A percentile compares a stretch with the other conserved stretches of the same genome.
These are phyloP conservation scores for Gossypium trilobum DNA, from an alignment of 441 rosid genomes.

Conservation along the genomic window DNA sequence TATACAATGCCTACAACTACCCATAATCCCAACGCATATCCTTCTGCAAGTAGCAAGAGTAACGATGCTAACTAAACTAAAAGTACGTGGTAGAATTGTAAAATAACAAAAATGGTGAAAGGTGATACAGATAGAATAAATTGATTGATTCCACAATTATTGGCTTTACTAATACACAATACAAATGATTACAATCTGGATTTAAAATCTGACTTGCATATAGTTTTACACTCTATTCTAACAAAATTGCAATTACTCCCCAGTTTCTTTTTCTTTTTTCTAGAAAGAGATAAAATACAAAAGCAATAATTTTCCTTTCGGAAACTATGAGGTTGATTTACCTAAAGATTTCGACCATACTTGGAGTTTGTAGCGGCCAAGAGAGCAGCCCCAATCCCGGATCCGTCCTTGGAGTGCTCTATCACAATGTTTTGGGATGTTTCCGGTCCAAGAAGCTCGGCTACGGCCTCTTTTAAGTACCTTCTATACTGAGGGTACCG, in stretches of 20 bases:
- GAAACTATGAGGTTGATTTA: not conserved
- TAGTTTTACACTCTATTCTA: not conserved
- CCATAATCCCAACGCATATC: too few relatives aligned
- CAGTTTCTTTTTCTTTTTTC: not conserved
- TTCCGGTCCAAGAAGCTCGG: constrained; percentile 55
- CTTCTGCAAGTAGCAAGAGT: too few relatives aligned
- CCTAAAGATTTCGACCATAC: constrained; percentile 38
- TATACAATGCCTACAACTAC: too few relatives aligned
- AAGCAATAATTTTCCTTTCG: not conserved
- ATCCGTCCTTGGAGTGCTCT: constrained; percentile 69
- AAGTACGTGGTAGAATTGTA: not conserved
- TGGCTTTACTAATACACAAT: not conserved
- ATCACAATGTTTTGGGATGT: constrained; percentile 42
- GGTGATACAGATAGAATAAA: not conserved
- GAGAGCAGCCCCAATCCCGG: constrained; percentile 85
- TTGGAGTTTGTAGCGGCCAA: constrained; percentile 74
- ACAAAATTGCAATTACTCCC: not conserved
- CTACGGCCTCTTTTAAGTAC: constrained; percentile 52
- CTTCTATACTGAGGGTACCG: constrained; percentile 56
- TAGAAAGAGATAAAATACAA: not conserved
- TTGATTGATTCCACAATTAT: not conserved
- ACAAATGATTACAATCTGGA: not conserved
- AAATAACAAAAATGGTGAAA: not conserved
- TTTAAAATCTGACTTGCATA: not conserved
- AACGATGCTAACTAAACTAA: too few relatives aligned